Percentiles rank a stretch among this genome's conserved stretches.
Conservation (phyloP, 2,329 filamentous ascomycete genomes). For the Fusarium sp. region DNA sequence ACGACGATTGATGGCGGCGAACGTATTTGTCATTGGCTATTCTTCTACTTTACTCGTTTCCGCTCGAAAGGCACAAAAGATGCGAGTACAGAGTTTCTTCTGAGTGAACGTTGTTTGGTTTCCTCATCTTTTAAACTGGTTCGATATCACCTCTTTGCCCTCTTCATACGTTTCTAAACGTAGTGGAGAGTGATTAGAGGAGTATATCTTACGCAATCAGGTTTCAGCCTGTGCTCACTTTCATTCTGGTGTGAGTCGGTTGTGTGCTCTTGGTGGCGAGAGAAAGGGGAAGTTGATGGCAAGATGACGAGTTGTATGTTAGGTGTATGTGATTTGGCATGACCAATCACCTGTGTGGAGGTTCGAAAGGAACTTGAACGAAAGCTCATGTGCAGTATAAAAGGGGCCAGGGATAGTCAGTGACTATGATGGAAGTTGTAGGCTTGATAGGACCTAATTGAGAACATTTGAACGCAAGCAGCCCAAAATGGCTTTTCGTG, state of each 20-base stretch:
- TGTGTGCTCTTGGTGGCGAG: background rate
- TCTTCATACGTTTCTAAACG: slow-evolving; percentile 9
- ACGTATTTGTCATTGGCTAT: slow-evolving; percentile 3
- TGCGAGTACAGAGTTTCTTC: background rate
- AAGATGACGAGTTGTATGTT: background rate
- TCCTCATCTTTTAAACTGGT: background rate
- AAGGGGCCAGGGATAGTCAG: background rate
- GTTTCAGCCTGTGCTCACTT: slow-evolving; percentile 22
- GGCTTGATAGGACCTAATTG: slow-evolving; percentile 9
- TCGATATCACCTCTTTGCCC: background rate
- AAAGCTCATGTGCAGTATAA: slow-evolving; percentile 3
- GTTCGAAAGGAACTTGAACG: background rate
- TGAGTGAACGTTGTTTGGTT: background rate
- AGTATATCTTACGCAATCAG: slow-evolving; percentile 1
- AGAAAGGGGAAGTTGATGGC: background rate
- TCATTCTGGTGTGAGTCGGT: background rate
- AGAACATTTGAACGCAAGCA: slow-evolving; percentile 9
- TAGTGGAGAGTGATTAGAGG: background rate
- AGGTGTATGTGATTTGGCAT: background rate
- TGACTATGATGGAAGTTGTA: background rate
- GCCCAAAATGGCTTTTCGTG: background rate
- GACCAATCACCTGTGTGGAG: background rate
- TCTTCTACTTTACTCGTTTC: background rate
- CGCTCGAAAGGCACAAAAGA: background rate
- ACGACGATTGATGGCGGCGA: slow-evolving; percentile 24